These are phyloP conservation scores for Coemansia sp. DNA, from an alignment of 192 early-diverging fungal genomes.

Conservation along the genomic window DNA sequence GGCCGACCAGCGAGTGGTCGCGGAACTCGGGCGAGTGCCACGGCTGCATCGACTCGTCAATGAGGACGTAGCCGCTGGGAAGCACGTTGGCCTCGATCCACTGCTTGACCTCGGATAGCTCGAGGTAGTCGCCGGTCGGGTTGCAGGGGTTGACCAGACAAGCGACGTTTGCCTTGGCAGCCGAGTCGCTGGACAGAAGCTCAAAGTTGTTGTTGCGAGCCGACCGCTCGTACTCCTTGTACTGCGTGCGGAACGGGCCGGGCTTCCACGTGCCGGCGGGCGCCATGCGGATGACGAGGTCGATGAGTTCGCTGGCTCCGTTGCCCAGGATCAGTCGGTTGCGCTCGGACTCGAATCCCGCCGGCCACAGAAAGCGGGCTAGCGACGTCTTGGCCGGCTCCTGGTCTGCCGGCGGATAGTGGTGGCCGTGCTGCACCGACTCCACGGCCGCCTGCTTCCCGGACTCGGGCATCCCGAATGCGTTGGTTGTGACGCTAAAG, in stretches of 20 bases:
- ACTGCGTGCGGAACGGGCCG: constrained; percentile 81
- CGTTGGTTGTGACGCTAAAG: constrained; percentile 90
- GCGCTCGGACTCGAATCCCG: constrained; percentile 57
- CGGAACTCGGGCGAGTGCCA: constrained; percentile 83
- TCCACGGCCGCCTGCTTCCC: constrained; percentile 74
- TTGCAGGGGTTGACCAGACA: constrained; percentile 94
- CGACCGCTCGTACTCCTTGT: constrained; percentile 88
- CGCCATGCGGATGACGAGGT: constrained; percentile 79
- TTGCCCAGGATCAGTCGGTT: constrained; percentile 79
- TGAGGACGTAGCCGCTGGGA: constrained; percentile 76
- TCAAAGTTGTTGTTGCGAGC: constrained; percentile 73
- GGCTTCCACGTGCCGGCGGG: constrained; percentile 80
- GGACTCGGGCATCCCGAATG: constrained; percentile 73
- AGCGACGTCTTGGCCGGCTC: constrained; percentile 85
- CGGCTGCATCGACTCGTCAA: constrained; percentile 95
- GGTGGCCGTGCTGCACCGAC: constrained; percentile 68
- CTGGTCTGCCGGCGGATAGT: constrained; percentile 90
- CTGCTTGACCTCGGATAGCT: constrained; percentile 68
- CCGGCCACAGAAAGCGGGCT: constrained; percentile 78
- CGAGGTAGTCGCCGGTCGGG: constrained; percentile 84
- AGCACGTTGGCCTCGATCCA: constrained; percentile 77
- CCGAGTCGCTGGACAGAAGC: constrained; percentile 60
- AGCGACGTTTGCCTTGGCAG: constrained; percentile 65
- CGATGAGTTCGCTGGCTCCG: constrained; percentile 89
- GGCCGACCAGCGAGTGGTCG: constrained; percentile 75